phyloP scores from a whole-genome alignment of 2,329 filamentous ascomycete genomes.

The Cordyceps pruinosa region DNA sequence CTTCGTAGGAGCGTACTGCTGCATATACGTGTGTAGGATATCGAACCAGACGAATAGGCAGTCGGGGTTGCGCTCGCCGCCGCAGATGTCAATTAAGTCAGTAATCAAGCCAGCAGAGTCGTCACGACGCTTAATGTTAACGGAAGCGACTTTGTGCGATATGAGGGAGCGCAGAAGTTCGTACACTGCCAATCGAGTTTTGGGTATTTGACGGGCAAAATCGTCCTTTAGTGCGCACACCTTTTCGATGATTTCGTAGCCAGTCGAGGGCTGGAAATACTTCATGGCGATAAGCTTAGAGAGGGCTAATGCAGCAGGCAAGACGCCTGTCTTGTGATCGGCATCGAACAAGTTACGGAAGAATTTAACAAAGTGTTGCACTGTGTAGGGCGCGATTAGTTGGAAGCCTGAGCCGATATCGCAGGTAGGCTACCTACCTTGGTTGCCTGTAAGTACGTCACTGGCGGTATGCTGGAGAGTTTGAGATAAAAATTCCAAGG shows the following conservation, averaged over 20 bases:
- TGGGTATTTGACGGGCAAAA: conserved; percentile 45
- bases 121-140: conserved; percentile 38
- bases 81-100: conserved; percentile 44
- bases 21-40: conserved; percentile 38
- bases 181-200: conserved; percentile 47
- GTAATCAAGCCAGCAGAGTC: conserved; percentile 40
- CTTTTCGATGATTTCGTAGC: conserved; percentile 41
- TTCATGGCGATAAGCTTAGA: conserved; percentile 42
- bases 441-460: conserved; percentile 41
- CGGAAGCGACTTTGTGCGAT: conserved; percentile 33
- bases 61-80: conserved; percentile 49
- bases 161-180: conserved; percentile 40
- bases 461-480: conserved; percentile 44
- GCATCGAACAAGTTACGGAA: conserved; percentile 53
- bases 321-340: conserved; percentile 53
- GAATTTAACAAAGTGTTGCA: conserved; percentile 44
- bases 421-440: conserved; percentile 29
- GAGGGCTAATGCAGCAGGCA: conserved; percentile 47
- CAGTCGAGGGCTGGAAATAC: conserved; percentile 42
- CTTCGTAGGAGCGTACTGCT: conserved; percentile 37
- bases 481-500: conserved; percentile 48
- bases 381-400: conserved; percentile 16
- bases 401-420: neutral
- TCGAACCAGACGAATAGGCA: conserved; percentile 53
- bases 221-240: conserved; percentile 48